Conservation (phyloP, 1,284 basidiomycete genomes). For the Ganoderma multipileum region DNA sequence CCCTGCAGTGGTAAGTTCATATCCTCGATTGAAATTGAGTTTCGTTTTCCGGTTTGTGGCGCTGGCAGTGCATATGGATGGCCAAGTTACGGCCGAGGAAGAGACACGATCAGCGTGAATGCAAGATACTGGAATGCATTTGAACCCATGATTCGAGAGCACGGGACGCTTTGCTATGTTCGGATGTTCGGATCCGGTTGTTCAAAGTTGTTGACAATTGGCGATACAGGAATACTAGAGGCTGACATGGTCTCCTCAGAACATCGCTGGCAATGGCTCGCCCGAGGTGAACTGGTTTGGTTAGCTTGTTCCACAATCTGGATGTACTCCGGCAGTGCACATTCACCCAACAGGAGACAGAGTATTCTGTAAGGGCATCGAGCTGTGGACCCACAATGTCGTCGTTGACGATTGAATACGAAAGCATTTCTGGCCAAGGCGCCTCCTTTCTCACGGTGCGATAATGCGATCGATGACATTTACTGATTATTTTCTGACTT, state of each 20-base stretch:
- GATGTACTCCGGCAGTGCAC: background rate
- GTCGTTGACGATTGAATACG: background rate
- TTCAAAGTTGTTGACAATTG: background rate
- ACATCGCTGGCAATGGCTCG: constrained; percentile 4
- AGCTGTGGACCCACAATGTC: background rate
- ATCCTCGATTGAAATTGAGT: background rate
- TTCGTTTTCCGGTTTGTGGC: background rate
- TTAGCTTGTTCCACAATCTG: background rate
- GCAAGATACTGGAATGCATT: background rate
- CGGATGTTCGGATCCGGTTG: background rate
- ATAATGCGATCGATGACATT: background rate
- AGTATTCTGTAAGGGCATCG: background rate
- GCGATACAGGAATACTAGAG: background rate
- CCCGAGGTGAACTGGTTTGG: constrained; percentile 2
- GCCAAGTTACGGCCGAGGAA: background rate
- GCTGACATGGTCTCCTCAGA: background rate
- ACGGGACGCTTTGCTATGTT: background rate
- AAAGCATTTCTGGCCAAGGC: background rate
- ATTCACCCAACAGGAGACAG: background rate
- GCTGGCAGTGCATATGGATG: background rate
- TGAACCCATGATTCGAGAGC: background rate
- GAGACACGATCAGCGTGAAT: background rate
- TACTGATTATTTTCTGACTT: background rate
- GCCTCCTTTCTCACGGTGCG: background rate
- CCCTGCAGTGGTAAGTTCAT: background rate